Evolutionary conservation across 352 stramenopile species (phyloP).

Genomic region (Pythium sukuiense): DNA sequence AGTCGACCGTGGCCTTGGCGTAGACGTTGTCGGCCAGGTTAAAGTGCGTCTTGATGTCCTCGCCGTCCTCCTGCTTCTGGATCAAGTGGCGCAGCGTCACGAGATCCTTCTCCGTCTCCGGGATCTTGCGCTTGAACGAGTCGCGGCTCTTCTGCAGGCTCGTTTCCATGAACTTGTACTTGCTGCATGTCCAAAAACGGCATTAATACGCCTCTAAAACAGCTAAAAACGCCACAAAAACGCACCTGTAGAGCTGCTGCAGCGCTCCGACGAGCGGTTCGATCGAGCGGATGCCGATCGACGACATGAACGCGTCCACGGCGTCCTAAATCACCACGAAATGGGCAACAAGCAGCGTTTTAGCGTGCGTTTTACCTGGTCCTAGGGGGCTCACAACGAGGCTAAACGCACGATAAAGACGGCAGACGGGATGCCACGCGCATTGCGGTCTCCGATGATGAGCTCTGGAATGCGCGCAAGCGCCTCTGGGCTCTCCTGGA

Average conservation of each 20-base stretch:
- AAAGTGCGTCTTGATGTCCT: conserved; percentile 90
- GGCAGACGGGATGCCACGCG: conserved; percentile 72
- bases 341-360: background rate
- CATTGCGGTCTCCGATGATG: conserved; percentile 82
- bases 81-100: conserved; percentile 76
- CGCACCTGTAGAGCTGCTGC: conserved; percentile 79
- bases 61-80: conserved; percentile 70
- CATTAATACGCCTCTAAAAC: background rate
- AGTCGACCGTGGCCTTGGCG: conserved; percentile 93
- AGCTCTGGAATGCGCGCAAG: conserved; percentile 63
- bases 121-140: conserved; percentile 89
- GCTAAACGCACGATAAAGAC: conserved; percentile 62
- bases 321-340: conserved; percentile 39
- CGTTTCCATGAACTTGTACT: conserved; percentile 91
- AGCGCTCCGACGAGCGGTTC: conserved; percentile 77
- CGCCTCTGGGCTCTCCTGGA: conserved; percentile 68
- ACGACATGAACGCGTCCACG: conserved; percentile 70
- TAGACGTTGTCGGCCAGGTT: conserved; percentile 96
- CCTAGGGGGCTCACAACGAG: background rate
- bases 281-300: conserved; percentile 55
- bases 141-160: conserved; percentile 84
- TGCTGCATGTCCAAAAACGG: conserved; percentile 34
- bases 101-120: conserved; percentile 91
- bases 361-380: background rate
- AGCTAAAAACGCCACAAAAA: background rate